phyloP scores from a whole-genome alignment of 2,329 filamentous ascomycete species.

The Colletotrichum cuscutae region DNA sequence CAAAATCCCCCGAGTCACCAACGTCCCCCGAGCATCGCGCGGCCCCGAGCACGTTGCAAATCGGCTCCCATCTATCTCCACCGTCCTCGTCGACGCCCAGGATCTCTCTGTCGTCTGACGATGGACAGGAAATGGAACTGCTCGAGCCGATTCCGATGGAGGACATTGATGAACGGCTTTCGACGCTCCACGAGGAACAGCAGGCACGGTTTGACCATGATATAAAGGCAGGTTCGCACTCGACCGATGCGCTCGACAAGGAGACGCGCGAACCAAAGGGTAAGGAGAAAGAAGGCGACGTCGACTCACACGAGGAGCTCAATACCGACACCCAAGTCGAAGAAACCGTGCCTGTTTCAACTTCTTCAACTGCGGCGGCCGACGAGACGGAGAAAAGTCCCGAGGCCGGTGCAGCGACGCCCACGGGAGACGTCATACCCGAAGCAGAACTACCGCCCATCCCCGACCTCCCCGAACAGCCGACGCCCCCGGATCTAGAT shows the following conservation, averaged over 20 bases:
- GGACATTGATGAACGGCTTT: constrained; percentile 9
- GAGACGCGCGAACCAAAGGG: constrained; percentile 6
- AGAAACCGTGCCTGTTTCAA: no score
- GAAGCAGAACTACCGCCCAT: constrained; percentile 51
- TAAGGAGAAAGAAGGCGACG: constrained; percentile 12
- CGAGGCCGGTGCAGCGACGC: not conserved
- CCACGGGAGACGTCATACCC: not conserved
- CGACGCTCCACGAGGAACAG: constrained; percentile 20
- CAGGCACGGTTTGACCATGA: not conserved
- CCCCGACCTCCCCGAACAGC: constrained; percentile 63
- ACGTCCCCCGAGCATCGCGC: not conserved
- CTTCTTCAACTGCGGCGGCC: not conserved
- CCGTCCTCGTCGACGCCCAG: constrained; percentile 45
- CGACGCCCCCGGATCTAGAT: constrained; percentile 65
- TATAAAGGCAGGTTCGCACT: not conserved
- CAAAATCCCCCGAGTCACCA: constrained; percentile 22
- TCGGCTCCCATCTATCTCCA: constrained; percentile 18
- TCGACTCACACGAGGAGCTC: not conserved
- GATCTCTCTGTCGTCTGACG: constrained; percentile 56
- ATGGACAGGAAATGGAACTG: constrained; percentile 38
- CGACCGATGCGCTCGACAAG: not conserved
- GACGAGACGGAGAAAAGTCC: not conserved
- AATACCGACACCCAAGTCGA: not conserved
- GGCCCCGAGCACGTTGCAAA: not conserved
- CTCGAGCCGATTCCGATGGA: constrained; percentile 15